Percentiles rank a stretch among this genome's conserved stretches.
These are phyloP conservation scores for Echinosophora koreensis DNA, from an alignment of 306 rosid genomes.

Conservation along the genomic window DNA sequence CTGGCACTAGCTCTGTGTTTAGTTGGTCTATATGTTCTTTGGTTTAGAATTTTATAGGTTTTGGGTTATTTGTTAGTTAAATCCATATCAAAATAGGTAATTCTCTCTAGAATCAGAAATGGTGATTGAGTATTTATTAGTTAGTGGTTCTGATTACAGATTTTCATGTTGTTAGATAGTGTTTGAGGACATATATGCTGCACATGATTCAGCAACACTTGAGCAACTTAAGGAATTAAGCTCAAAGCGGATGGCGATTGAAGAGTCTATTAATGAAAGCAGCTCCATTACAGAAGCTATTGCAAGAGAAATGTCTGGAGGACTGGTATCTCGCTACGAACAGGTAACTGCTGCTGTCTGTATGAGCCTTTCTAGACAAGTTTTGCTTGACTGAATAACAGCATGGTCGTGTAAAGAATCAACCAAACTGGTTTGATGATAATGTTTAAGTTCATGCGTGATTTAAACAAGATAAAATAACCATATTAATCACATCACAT, in stretches of 20 bases:
- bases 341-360: conserved; percentile 59
- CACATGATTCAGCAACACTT: conserved; percentile 70
- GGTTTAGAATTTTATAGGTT: background rate
- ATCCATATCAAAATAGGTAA: background rate
- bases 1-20: conserved; percentile 1
- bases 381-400: background rate
- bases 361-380: background rate
- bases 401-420: background rate
- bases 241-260: conserved; percentile 75
- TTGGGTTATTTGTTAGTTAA: background rate
- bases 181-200: conserved; percentile 69
- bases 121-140: conserved; percentile 10
- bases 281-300: conserved; percentile 75
- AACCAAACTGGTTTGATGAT: background rate
- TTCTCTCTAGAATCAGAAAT: conserved; percentile 3
- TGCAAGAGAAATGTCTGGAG: conserved; percentile 86
- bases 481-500: background rate
- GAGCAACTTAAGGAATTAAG: conserved; percentile 86
- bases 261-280: conserved; percentile 68
- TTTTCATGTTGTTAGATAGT: conserved; percentile 65
- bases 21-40: conserved; percentile 8
- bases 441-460: background rate
- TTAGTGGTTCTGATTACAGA: conserved; percentile 32
- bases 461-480: too few relatives aligned
- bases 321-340: conserved; percentile 66